Base-by-base conservation (phyloP, 2,329 filamentous ascomycete species). In the Cordyceps militaris region DNA sequence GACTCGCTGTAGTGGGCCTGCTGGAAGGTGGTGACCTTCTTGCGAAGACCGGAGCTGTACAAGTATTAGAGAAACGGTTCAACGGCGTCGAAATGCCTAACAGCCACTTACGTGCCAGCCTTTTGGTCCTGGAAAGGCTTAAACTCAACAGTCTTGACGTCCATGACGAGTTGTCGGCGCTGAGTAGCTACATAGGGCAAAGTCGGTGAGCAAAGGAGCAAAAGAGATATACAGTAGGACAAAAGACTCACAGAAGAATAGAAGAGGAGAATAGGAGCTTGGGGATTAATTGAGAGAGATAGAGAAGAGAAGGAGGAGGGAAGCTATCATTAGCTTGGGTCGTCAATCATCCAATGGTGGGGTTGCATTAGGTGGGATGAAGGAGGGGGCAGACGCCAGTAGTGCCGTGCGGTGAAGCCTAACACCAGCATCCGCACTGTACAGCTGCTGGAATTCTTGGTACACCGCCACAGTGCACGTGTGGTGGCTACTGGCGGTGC, bases 11-110 rank as follows among this genome's bases (percentile, higher is more conserved):
- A 99, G 78, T 99, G 84, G 60, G 86, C 81, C 76, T 97, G 81
- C 75, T 99, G 91, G 81, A 99, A 99, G 72, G 96, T 89, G 70
- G 90, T 91, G 78, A 97, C 94, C 85, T 96, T 97, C 79, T 99
- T 99, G 64, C 94, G 91, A 74, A 99, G 91, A 74, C 94, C 94
- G 65, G 94, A 99, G 66, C 93, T 97, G 69, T 59, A 61, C 10
- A 38, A 8, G 43, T 24, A 61, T 64, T 49, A 56, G 46, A 34
- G 21, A 3, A 23, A n/a, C 26, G 26, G 24, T 26, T 28, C 6
- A 16, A 36, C 53, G 24, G 30, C 24, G n/a, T 54, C 9, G 26
- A 3, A 38, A 19, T 32, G 16, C 10, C 40, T 14, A 54, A 21
- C 10, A 23, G 13, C 64, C 65, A 91, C 93, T 76, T 85, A 97